Conservation (phyloP, 805 yeast genomes). For the Starmerella gropengiesseri region DNA sequence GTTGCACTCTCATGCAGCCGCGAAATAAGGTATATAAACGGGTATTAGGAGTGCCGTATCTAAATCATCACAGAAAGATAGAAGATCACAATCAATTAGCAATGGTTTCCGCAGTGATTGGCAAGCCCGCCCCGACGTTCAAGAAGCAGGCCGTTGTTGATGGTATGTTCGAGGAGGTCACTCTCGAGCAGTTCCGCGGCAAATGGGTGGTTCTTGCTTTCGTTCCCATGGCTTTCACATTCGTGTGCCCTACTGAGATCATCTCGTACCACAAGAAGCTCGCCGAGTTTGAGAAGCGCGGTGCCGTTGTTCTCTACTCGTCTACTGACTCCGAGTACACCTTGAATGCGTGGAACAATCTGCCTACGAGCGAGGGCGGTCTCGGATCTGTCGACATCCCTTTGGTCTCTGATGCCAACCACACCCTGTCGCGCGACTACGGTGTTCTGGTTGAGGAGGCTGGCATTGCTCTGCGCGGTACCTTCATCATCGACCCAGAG, state of each 20-base stretch:
- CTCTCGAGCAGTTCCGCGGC: slow-evolving; percentile 91
- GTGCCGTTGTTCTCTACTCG: slow-evolving; percentile 83
- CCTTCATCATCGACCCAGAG: slow-evolving; percentile 94
- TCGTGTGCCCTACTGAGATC: slow-evolving; percentile 98
- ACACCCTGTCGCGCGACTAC: slow-evolving; percentile 85
- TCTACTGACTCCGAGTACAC: slow-evolving; percentile 98
- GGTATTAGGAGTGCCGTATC: no score
- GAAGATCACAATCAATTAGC: slow-evolving; percentile 36
- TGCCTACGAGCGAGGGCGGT: slow-evolving; percentile 95
- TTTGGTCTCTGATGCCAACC: slow-evolving; percentile 93
- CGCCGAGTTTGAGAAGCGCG: slow-evolving; percentile 76
- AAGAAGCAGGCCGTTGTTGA: slow-evolving; percentile 94
- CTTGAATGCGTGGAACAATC: slow-evolving; percentile 95
- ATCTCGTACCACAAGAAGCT: slow-evolving; percentile 96
- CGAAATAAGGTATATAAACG: no score
- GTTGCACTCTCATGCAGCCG: no score
- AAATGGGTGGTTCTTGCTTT: slow-evolving; percentile 96
- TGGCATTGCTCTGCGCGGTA: slow-evolving; percentile 96
- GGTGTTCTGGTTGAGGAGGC: slow-evolving; percentile 95
- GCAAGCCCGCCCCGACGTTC: slow-evolving; percentile 94
- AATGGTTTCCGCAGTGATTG: slow-evolving; percentile 65
- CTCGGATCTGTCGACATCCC: slow-evolving; percentile 92
- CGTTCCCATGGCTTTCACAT: slow-evolving; percentile 98
- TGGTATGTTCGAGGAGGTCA: slow-evolving; percentile 89
- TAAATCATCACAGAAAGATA: not conserved